Percentiles rank a stretch among this genome's conserved stretches.
These are phyloP conservation scores for Pseudodiploospora longispora DNA, from an alignment of 2,329 filamentous ascomycete species.

Conservation along the genomic window DNA sequence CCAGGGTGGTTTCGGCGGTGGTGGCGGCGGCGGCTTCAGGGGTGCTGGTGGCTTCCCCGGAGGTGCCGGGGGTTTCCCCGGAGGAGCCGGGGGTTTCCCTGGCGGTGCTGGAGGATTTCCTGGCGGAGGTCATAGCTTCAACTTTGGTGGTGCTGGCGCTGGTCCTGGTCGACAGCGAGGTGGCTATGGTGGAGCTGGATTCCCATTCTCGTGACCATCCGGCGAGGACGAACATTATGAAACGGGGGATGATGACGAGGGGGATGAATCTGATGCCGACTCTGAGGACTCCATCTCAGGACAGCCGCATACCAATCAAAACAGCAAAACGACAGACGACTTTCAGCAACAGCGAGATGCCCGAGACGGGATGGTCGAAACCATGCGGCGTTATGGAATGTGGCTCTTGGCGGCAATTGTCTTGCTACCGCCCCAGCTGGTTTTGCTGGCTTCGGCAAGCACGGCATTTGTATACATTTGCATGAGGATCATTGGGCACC, in stretches of 20 bases:
- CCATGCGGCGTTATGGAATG: conserved; percentile 34
- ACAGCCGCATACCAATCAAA: conserved; percentile 7
- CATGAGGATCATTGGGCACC: conserved; percentile 20
- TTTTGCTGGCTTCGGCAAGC: conserved; percentile 26
- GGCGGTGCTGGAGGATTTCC: conserved; percentile 42
- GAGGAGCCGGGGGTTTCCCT: conserved; percentile 39
- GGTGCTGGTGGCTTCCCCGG: conserved; percentile 43
- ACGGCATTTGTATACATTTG: conserved; percentile 33
- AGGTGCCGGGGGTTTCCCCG: conserved; percentile 42
- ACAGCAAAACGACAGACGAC: conserved; percentile 21
- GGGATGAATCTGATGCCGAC: conserved; percentile 7
- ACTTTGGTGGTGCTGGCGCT: conserved; percentile 34
- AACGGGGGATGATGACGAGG: conserved; percentile 18
- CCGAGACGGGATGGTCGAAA: conserved; percentile 31
- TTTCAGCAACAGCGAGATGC: conserved; percentile 24
- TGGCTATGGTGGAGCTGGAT: conserved; percentile 27
- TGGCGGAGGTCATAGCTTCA: conserved; percentile 45
- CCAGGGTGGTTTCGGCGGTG: conserved; percentile 49
- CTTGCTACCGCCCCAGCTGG: conserved; percentile 37
- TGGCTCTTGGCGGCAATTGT: conserved; percentile 35
- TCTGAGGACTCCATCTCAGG: conserved; percentile 2
- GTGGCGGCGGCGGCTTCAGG: conserved; percentile 37
- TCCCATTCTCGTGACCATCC: conserved; percentile 43
- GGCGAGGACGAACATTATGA: conserved; percentile 25
- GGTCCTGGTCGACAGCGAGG: conserved; percentile 29